Evolutionary conservation across 2,329 filamentous ascomycete species (phyloP).

Genomic region (Macrophomina tecta): DNA sequence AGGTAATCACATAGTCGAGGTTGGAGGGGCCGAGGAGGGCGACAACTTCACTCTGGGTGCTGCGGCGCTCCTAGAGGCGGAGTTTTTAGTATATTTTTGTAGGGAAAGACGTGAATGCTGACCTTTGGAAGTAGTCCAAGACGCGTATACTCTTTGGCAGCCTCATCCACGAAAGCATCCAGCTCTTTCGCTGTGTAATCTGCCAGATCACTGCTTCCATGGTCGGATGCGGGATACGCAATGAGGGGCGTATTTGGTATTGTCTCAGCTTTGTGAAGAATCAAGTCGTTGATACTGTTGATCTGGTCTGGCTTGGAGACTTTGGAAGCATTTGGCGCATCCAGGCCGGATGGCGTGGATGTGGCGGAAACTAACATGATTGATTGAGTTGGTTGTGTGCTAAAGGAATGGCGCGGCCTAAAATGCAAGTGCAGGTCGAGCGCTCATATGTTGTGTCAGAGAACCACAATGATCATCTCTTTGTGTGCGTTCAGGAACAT

Average conservation of each 20-base stretch:
- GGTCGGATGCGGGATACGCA: conserved; percentile 33
- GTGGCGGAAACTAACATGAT: conserved; percentile 10
- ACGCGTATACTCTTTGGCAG: conserved; percentile 33
- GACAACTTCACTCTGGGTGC: conserved; percentile 38
- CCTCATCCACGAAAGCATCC: conserved; percentile 37
- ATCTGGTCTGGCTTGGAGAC: conserved; percentile 17
- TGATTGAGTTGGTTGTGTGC: not conserved
- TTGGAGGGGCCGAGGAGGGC: conserved; percentile 61
- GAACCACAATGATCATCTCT: not conserved
- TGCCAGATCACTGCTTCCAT: conserved; percentile 35
- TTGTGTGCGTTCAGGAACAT: not conserved
- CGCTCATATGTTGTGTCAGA: not conserved
- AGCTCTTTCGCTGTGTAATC: conserved; percentile 37
- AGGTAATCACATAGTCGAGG: conserved; percentile 61
- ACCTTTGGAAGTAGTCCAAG: conserved; percentile 35
- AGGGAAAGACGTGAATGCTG: conserved; percentile 2
- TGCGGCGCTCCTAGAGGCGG: not conserved
- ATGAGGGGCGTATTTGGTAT: conserved; percentile 33
- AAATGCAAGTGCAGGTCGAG: not conserved
- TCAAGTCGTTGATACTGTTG: conserved; percentile 25
- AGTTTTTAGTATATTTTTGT: not conserved
- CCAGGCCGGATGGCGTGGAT: not conserved
- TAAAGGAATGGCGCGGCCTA: not conserved
- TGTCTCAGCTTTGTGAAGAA: conserved; percentile 22
- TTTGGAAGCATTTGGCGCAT: conserved; percentile 18